A percentile compares a stretch with the other conserved stretches of the same genome.
Evolutionary conservation across 208 protist species (phyloP).

Genomic region (Crithidia mellificae): DNA sequence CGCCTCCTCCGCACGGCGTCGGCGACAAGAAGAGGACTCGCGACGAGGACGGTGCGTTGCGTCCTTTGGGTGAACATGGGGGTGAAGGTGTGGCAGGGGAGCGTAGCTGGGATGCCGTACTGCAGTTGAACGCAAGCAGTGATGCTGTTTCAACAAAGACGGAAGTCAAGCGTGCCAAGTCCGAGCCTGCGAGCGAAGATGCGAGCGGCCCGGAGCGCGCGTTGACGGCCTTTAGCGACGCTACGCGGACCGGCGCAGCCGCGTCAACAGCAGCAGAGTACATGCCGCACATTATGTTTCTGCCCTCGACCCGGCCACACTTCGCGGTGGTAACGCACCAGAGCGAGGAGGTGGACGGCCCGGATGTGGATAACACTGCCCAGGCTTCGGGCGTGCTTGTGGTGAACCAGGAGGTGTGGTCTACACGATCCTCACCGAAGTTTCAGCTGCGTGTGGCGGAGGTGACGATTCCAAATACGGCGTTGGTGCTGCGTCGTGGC

Average conservation of each 20-base stretch:
- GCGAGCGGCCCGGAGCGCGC: background rate
- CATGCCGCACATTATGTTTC: conserved; percentile 84
- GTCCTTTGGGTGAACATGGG: too few species aligned
- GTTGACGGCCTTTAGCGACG: too few species aligned
- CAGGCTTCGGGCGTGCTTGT: conserved; percentile 72
- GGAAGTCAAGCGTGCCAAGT: conserved; percentile 44
- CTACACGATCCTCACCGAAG: conserved; percentile 44
- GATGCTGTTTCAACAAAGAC: background rate
- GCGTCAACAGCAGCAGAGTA: conserved; percentile 35
- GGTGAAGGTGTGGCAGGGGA: too few species aligned
- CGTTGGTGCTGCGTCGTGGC: conserved; percentile 48
- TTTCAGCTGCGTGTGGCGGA: conserved; percentile 84
- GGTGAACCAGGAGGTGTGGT: conserved; percentile 84
- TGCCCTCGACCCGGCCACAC: conserved; percentile 71
- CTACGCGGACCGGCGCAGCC: too few species aligned
- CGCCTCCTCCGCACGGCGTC: too few species aligned
- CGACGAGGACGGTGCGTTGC: conserved; percentile 9
- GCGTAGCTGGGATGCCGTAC: conserved; percentile 26
- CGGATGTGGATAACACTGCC: conserved; percentile 24
- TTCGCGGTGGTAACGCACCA: conserved; percentile 82
- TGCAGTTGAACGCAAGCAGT: background rate
- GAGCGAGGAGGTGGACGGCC: conserved; percentile 32
- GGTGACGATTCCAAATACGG: conserved; percentile 74
- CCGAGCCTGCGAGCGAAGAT: conserved; percentile 17
- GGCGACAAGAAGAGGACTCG: too few species aligned